A percentile compares a stretch with the other conserved stretches of the same genome.
Evolutionary conservation across 1,139 yeast genomes (phyloP).

Genomic region (Yamadazyma aaseri): DNA sequence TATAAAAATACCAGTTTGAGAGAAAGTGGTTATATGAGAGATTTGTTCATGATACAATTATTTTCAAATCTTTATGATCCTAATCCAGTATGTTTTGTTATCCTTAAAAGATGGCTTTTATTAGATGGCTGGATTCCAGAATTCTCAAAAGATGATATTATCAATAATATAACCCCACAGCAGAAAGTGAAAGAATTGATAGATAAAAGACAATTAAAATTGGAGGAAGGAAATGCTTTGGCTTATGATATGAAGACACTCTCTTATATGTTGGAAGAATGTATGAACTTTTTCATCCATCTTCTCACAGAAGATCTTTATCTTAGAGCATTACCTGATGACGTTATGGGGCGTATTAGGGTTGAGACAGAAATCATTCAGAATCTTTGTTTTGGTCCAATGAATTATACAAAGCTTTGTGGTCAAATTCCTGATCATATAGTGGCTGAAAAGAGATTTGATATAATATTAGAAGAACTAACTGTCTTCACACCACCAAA

Average conservation of each 20-base stretch:
- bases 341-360: constrained; percentile 50
- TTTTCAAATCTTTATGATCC: constrained; percentile 61
- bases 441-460: constrained; percentile 70
- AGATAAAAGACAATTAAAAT: neutral
- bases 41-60: constrained; percentile 68
- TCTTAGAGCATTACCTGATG: constrained; percentile 50
- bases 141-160: constrained; percentile 2
- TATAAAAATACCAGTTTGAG: constrained; percentile 81
- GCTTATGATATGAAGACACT: constrained; percentile 46
- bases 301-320: constrained; percentile 67
- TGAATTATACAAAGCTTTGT: constrained; percentile 70
- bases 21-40: constrained; percentile 79
- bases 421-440: constrained; percentile 75
- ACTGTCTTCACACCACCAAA: constrained; percentile 65
- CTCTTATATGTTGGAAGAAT: constrained; percentile 74
- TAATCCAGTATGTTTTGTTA: constrained; percentile 53
- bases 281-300: constrained; percentile 66
- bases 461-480: constrained; percentile 57
- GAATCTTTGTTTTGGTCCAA: constrained; percentile 69
- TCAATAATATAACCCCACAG: neutral
- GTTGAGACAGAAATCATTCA: constrained; percentile 75
- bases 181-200: constrained; percentile 3
- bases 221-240: constrained; percentile 3
- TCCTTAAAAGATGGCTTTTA: constrained; percentile 73
- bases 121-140: constrained; percentile 44